Percentiles rank a stretch among this genome's conserved stretches.
Conservation (phyloP, 441 rosid species). For the Viola pubescens region DNA sequence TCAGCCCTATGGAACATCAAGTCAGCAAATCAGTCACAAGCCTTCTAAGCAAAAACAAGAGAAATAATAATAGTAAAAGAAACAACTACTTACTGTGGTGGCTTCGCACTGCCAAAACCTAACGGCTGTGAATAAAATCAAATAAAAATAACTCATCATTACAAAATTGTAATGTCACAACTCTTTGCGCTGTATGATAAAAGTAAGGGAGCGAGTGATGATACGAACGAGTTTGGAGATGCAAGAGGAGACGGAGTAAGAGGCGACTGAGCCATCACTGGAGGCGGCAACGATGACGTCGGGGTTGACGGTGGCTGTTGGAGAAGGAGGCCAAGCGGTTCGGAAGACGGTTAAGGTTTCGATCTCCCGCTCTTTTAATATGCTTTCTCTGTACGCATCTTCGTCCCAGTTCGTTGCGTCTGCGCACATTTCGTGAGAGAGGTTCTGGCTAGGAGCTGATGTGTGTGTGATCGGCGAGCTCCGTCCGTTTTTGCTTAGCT, state of each 20-base stretch:
- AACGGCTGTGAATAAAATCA: constrained; percentile 14
- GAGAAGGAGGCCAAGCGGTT: constrained; percentile 73
- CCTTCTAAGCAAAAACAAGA: neutral
- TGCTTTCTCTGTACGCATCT: constrained; percentile 55
- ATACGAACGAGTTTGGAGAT: constrained; percentile 40
- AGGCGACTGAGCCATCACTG: constrained; percentile 73
- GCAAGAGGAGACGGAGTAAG: constrained; percentile 63
- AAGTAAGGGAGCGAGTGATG: neutral
- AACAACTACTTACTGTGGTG: constrained; percentile 34
- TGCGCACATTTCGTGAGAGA: constrained; percentile 38
- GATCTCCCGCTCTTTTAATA: constrained; percentile 60
- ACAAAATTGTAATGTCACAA: neutral
- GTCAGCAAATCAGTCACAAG: neutral
- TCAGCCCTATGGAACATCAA: constrained; percentile 32
- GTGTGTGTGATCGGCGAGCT: no score
- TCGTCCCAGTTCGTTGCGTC: constrained; percentile 83
- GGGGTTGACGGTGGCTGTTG: constrained; percentile 30
- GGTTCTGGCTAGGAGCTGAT: no score
- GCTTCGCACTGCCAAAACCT: constrained; percentile 31
- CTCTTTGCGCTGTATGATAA: neutral
- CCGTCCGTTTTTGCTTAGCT: no score
- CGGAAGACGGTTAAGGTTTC: constrained; percentile 67
- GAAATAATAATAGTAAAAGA: neutral
- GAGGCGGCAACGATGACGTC: constrained; percentile 58
- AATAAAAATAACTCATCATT: neutral